Evolutionary conservation across 148 eudicot species (phyloP), one percentile per base, ranked within the genome.

Genomic region (Spergularia bocconei): DNA sequence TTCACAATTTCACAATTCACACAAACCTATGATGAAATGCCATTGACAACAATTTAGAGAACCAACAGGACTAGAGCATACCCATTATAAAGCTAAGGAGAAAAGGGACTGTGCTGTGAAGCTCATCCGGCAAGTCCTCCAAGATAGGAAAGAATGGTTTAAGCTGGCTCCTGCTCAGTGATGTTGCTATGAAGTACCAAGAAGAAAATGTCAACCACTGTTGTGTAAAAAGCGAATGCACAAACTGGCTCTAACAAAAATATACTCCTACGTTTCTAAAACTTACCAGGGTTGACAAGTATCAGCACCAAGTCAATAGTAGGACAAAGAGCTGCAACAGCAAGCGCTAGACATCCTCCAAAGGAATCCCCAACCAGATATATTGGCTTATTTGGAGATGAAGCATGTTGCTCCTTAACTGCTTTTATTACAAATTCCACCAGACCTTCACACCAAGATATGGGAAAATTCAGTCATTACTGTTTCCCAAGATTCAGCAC

Each of bases 291-390:
- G 88, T 95, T 95, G 58, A 96, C 87, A 79, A 95, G 85, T 85
- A 95, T 77, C 62, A 91, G 50, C 51, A 91, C 94, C 77, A 95
- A 88, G 86, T 95, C 98, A 23, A 91, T 81, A 5, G 80, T 74
- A 13, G 99, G 94, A 88, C 93, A 89, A 58, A 85, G 90, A 77
- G 99, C 90, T 63, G 99, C 97, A 75, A 95, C 86, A 58, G 99
- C 87, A 67, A 95, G 94, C 73, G 99, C 98, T 67, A 95, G 84
- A 82, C 93, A 84, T 65, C 98, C 98, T 72, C 99, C 99, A 66
- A 95, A 82, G 19, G 99, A 95, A 86, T 92, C 99, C 62, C 99
- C 98, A 23, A 95, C 89, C 72, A 95, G 73, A 86, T 95, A 95
- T 52, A 95, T 91, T 64, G 99, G 99, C 80, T 87, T 95, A 60